Evolutionary conservation across 2,329 filamentous ascomycete genomes (phyloP).

Genomic region (Madurella mycetomatis): DNA sequence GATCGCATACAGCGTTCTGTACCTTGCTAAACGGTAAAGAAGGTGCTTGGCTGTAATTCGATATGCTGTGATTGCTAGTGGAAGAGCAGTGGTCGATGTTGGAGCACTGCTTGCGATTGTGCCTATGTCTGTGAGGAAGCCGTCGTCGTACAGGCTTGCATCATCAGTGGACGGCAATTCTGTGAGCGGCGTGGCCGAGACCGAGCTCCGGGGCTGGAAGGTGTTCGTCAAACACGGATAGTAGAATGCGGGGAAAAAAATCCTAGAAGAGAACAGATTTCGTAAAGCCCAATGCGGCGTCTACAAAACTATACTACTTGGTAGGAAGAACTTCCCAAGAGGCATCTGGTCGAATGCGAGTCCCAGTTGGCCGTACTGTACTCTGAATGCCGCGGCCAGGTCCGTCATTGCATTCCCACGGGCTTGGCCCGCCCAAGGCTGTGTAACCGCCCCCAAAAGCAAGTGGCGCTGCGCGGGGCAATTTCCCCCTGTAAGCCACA

Average conservation of each 20-base stretch:
- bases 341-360: not conserved
- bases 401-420: not conserved
- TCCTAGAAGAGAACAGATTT: not conserved
- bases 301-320: not conserved
- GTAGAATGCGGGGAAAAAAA: too few species aligned
- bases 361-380: not conserved
- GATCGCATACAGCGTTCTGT: not conserved
- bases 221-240: too few species aligned
- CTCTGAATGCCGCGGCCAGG: not conserved
- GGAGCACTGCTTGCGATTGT: not conserved
- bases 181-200: not conserved
- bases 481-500: not conserved
- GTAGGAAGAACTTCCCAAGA: not conserved
- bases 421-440: not conserved
- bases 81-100: not conserved
- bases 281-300: not conserved
- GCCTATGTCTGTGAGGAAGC: not conserved
- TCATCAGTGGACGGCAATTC: not conserved
- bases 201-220: not conserved
- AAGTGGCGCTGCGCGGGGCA: not conserved
- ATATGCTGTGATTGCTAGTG: not conserved
- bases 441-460: not conserved
- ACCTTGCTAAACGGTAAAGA: not conserved
- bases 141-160: not conserved
- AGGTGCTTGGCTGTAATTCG: not conserved